Base-by-base conservation (phyloP, 129 eudicot genomes). In the Flaveria brownii region DNA sequence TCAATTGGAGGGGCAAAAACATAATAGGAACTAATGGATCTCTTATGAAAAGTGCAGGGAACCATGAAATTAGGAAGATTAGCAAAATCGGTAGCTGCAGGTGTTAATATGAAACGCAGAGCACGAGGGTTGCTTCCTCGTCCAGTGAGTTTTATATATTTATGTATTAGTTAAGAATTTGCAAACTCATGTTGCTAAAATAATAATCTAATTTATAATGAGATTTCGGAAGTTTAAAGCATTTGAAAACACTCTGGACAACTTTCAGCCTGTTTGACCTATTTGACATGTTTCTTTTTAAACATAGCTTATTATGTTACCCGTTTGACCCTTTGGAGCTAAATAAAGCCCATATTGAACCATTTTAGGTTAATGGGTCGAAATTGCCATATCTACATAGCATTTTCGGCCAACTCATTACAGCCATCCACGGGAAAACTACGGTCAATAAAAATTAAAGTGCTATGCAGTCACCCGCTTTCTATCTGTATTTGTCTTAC, bases 121-220 rank as follows among this genome's bases (percentile, higher is more conserved):
- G 89, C 91, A 81, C 91, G 84, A 78, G 98, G 98, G 52, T 79
- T 94, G 64, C 96, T 94, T 78, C 98, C 98, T 72, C 97, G 98
- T 56, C 86, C 98, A 25, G 98, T 93, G 79, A 84, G 55, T 66
- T 36, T 64, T 66, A n/a, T 39, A 66, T 10, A n/a, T 1, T 36
- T 66, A 39, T 39, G 49, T 17, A 42, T 17, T n/a, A n/a, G 0
- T 8, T 17, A 39, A 64, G 25, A 64, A 36, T 39, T 61, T 7
- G 2, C 49, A 39, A 7, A 41, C 1, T 3, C 17, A 17, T 9
- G 10, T 17, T 66, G 51, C 71, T 66, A 41, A 17, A 64, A n/a
- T 66, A 66, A 10, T 8, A 3, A n/a, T 66, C 50, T 39, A 9
- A 7, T 9, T 17, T n/a, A 1, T 66, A n/a, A 66, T 36, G 71